Evolutionary conservation across 805 yeast species (phyloP), one percentile per base, ranked within the genome.

Genomic region (Candida alai): DNA sequence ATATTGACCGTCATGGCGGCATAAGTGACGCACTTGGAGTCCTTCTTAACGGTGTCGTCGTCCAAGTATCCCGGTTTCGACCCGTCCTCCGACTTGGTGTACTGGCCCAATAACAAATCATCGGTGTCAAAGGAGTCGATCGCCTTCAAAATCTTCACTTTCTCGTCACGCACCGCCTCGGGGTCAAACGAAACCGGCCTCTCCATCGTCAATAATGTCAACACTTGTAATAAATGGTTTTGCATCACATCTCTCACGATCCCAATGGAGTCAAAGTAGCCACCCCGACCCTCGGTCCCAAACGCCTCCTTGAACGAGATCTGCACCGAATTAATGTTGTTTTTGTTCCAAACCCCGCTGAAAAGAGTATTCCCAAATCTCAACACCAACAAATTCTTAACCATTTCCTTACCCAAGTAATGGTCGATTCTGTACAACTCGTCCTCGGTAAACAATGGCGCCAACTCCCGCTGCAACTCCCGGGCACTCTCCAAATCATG

Each of bases 281-380:
- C 98, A 48, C 98, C 98, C 58, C 98, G 79, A 37, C 98, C 98
- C 65, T 93, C 96, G 25, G 98, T 93, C 36, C 98, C 98, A 51
- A 93, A 93, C n/a, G 93, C 86, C 68, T 93, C 98, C 68, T 93
- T 93, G 73, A 93, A 90, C 10, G 90, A 76, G 47, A 93, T 79
- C 69, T 90, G 96, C 42, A 93, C 80, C 24, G 81, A 76, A 42
- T 78, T 72, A 53, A 93, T 78, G 60, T 75, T 82, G 44, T 84
- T 74, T 56, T 72, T 80, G 67, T 84, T 82, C 97, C 97, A 93
- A 36, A 84, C 76, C n/a, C 95, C 86, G 52, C 76, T 76, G 54
- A 93, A 70, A 60, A 90, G 76, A 55, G 81, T 80, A 65, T 93
- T 93, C 48, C 95, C 95, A 54, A 93, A 93, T 55, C 98, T 78